Conservation (phyloP, 345 rosid genomes). For the Eucalyptus albens region DNA sequence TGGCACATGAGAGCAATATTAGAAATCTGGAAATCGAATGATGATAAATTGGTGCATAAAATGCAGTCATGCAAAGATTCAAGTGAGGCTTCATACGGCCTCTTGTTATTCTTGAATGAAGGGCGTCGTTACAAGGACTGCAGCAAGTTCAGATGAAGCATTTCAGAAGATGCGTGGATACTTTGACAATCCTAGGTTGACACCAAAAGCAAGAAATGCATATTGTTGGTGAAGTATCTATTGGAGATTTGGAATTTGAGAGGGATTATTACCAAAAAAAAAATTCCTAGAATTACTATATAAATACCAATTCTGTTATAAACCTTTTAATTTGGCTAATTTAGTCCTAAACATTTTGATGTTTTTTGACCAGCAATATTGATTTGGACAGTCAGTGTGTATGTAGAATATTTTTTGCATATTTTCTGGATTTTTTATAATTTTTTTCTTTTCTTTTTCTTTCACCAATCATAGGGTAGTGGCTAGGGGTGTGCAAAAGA, state of each 20-base stretch:
- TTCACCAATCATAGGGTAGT: background rate
- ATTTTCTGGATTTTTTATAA: background rate
- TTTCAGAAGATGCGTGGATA: background rate
- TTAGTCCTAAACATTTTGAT: background rate
- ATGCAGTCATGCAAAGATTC: background rate
- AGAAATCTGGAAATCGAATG: background rate
- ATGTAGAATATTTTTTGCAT: background rate
- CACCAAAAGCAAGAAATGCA: background rate
- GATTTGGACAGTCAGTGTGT: fast-evolving
- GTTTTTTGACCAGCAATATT: background rate
- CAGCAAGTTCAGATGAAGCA: background rate
- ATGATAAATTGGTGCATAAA: background rate
- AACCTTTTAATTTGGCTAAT: background rate
- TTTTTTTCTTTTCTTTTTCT: background rate
- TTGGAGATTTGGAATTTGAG: background rate
- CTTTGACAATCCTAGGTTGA: background rate
- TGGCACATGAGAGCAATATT: background rate
- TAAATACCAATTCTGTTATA: too few species aligned
- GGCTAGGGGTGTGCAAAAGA: too few species aligned
- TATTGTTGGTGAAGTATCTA: background rate
- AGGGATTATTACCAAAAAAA: background rate
- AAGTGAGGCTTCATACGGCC: background rate
- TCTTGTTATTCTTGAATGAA: background rate
- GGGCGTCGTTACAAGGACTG: background rate
- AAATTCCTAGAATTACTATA: background rate